A percentile compares a stretch with the other conserved stretches of the same genome.
Evolutionary conservation across 2,329 filamentous ascomycete genomes (phyloP).

Genomic region (Fusarium sulawesiense): DNA sequence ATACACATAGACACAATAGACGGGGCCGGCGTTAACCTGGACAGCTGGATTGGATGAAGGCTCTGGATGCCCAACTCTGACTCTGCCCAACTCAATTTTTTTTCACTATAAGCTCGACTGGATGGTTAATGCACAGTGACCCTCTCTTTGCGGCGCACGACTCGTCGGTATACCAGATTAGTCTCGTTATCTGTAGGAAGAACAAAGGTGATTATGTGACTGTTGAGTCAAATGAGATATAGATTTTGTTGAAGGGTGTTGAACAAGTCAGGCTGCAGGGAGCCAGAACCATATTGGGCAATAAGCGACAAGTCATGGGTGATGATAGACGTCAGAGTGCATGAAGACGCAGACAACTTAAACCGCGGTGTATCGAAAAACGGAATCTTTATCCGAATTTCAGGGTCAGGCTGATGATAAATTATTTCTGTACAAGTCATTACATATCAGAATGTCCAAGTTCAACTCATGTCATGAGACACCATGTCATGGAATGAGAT

Average conservation of each 20-base stretch:
- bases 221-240: not conserved
- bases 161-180: constrained; percentile 1
- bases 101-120: constrained; percentile 1
- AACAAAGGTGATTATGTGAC: not conserved
- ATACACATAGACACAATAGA: constrained; percentile 42
- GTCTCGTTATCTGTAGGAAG: constrained; percentile 4
- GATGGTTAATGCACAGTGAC: constrained; percentile 8
- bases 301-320: not conserved
- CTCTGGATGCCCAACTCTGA: constrained; percentile 26
- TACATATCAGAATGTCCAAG: not conserved
- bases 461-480: not conserved
- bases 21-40: constrained; percentile 39
- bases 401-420: not conserved
- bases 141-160: constrained; percentile 13
- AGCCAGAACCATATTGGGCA: constrained; percentile 26
- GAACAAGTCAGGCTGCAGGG: constrained; percentile 31
- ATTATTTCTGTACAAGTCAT: not conserved
- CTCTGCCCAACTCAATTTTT: constrained; percentile 20
- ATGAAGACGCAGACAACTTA: constrained; percentile 10
- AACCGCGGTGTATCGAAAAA: constrained; percentile 1
- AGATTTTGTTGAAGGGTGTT: constrained; percentile 13
- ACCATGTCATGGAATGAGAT: not conserved
- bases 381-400: not conserved
- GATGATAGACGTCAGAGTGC: constrained; percentile 14
- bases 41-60: constrained; percentile 18